Base-by-base conservation (phyloP, 306 rosid species). In the Herpetospermum pedunculosum region DNA sequence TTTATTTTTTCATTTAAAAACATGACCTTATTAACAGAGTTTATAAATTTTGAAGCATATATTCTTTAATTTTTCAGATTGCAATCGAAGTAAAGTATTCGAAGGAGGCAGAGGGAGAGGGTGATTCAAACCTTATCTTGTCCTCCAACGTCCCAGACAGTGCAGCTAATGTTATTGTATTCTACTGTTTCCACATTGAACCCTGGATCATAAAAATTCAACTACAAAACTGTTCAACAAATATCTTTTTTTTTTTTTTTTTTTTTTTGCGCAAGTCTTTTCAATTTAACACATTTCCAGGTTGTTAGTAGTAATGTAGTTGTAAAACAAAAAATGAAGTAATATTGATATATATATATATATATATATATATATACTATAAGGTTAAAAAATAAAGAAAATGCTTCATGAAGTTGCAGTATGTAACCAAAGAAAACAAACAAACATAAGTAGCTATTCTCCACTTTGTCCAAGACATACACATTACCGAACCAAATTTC, bases 91-190 rank as follows among this genome's bases (percentile, higher is more conserved):
- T 16, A 16, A 2, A 32, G 25, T 60, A 30, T 29, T 14, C 1
- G 68, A 11, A 30, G 44, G 60, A 49, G 32, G 21, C 32, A 48
- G 55, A 25, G 34, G 60, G 28, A 72, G 48, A 78, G 77, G 23
- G 43, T 15, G 37, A 58, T 34, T n/a, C 72, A 37, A 60, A 87
- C 88, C 91, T 79, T 83, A 15, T 60, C 77, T 76, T 84, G 87
- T 63, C 88, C 88, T 81, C 88, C 91, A 3, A 84, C 78, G 80
- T 84, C 88, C 87, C 88, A 87, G 18, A 87, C 52, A 6, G 79
- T 82, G 76, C 79, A 78, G 81, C 69, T 35, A 30, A 80, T 65
- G 13, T 82, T 82, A 59, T 74, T 85, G 84, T 88, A 80, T 73
- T 81, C 74, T 49, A 83, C 55, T 34, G 79, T 57, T 70, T 87